Percentiles rank a stretch among this genome's conserved stretches.
These are phyloP conservation scores for Suhomyces chickasaworum DNA, from an alignment of 1,139 yeast genomes.

Conservation along the genomic window DNA sequence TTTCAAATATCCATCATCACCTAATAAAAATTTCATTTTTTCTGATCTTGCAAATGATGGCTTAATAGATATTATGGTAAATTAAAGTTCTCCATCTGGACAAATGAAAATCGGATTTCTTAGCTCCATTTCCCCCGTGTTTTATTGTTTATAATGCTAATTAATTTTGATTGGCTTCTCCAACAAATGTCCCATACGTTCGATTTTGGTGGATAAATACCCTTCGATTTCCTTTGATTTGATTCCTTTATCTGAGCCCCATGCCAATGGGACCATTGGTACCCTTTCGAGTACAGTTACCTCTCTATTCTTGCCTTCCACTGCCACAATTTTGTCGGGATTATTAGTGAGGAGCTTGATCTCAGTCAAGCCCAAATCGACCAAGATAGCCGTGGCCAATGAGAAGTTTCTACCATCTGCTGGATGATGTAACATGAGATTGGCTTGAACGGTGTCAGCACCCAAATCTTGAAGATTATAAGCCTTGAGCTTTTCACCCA, in stretches of 20 bases:
- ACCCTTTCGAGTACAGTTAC: constrained; percentile 81
- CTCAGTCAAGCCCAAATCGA: constrained; percentile 75
- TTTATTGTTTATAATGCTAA: constrained; percentile 1
- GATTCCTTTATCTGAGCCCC: constrained; percentile 71
- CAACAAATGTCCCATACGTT: constrained; percentile 93
- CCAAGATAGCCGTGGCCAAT: constrained; percentile 87
- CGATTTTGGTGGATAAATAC: constrained; percentile 88
- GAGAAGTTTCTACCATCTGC: constrained; percentile 95
- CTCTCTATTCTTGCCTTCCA: constrained; percentile 75
- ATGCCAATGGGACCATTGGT: constrained; percentile 95
- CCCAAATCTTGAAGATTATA: constrained; percentile 96
- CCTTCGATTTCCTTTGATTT: constrained; percentile 87
- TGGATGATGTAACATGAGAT: constrained; percentile 88
- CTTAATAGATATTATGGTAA: too few species aligned
- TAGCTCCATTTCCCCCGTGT: neutral
- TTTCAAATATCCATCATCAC: too few species aligned
- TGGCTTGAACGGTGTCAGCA: constrained; percentile 97
- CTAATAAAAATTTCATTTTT: too few species aligned
- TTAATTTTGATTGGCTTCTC: constrained; percentile 53
- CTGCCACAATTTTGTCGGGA: constrained; percentile 95
- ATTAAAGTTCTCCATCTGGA: too few species aligned
- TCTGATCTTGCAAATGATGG: too few species aligned
- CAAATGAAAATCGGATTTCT: neutral
- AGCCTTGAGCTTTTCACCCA: constrained; percentile 95
- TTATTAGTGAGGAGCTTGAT: constrained; percentile 87